Conservation (phyloP, 2,329 filamentous ascomycete genomes). For the Plectosphaerella cucumerina region DNA sequence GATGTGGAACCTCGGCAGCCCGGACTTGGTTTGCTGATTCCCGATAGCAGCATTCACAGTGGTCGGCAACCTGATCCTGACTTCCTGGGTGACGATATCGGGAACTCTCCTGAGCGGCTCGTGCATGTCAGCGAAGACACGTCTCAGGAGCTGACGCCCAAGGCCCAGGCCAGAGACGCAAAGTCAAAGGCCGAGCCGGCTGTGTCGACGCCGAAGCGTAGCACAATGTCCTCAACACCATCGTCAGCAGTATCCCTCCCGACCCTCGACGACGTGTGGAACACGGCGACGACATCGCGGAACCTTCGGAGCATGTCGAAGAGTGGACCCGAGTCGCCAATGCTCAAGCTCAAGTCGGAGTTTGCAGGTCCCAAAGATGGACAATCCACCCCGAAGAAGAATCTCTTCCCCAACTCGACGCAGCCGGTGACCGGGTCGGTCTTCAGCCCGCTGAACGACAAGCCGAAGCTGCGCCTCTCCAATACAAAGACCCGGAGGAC, state of each 20-base stretch:
- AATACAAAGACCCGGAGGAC: not conserved
- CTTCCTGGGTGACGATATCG: conserved; percentile 28
- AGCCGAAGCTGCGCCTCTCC: conserved; percentile 6
- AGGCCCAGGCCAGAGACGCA: not conserved
- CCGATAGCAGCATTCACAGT: conserved; percentile 34
- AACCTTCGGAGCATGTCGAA: conserved; percentile 29
- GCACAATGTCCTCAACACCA: conserved; percentile 3
- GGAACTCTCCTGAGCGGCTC: conserved; percentile 17
- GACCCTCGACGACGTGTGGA: conserved; percentile 34
- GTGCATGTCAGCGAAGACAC: conserved; percentile 2
- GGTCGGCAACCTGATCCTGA: conserved; percentile 46
- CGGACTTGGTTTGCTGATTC: not conserved
- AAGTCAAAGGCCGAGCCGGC: conserved; percentile 1
- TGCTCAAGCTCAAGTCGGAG: conserved; percentile 2
- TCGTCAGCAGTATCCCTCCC: conserved; percentile 15
- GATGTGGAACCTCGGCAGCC: conserved; percentile 4
- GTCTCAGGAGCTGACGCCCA: conserved; percentile 3
- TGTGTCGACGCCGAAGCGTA: conserved; percentile 1
- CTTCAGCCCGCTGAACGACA: conserved; percentile 10
- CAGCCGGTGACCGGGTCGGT: conserved; percentile 17
- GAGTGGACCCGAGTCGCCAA: conserved; percentile 18
- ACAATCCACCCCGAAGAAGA: conserved; percentile 5
- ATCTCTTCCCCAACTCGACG: conserved; percentile 26
- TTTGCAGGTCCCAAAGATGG: too few relatives aligned
- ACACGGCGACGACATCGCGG: conserved; percentile 31